These are phyloP conservation scores for Komagataella ulmi DNA, from an alignment of 805 yeast genomes.

Conservation along the genomic window DNA sequence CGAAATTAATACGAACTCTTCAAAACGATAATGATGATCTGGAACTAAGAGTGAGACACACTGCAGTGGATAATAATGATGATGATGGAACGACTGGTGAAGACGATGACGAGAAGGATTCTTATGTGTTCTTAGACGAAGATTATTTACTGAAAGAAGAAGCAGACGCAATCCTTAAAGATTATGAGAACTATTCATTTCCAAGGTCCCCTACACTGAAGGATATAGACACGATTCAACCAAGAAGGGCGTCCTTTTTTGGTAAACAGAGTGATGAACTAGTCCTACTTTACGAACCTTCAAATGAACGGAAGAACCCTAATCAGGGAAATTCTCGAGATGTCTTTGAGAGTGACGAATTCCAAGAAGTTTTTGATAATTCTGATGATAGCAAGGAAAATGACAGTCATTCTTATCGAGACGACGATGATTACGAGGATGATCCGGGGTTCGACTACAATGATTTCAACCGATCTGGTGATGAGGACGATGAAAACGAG, in stretches of 20 bases:
- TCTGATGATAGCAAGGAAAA: slow-evolving; percentile 1
- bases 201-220: slow-evolving; percentile 10
- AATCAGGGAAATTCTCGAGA: slow-evolving; percentile 10
- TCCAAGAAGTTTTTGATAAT: background rate
- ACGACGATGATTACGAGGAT: slow-evolving; percentile 4
- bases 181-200: slow-evolving; percentile 17
- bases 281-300: slow-evolving; percentile 13
- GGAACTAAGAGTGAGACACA: slow-evolving; percentile 10
- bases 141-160: slow-evolving; percentile 24
- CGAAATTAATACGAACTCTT: slow-evolving; percentile 25
- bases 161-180: slow-evolving; percentile 28
- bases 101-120: slow-evolving; percentile 9
- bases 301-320: slow-evolving; percentile 3
- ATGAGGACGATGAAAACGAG: slow-evolving; percentile 17
- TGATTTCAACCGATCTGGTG: slow-evolving; percentile 7
- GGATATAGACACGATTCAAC: background rate
- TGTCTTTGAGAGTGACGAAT: slow-evolving; percentile 10
- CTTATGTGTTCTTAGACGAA: slow-evolving; percentile 10
- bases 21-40: slow-evolving; percentile 24
- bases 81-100: slow-evolving; percentile 16
- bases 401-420: slow-evolving; percentile 3
- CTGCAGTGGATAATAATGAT: slow-evolving; percentile 19
- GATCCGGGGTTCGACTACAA: slow-evolving; percentile 2
- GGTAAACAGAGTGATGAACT: background rate
- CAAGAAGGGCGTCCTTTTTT: background rate